phyloP scores from a whole-genome alignment of 2,329 filamentous ascomycete genomes.

The Alternaria tenuissima region DNA sequence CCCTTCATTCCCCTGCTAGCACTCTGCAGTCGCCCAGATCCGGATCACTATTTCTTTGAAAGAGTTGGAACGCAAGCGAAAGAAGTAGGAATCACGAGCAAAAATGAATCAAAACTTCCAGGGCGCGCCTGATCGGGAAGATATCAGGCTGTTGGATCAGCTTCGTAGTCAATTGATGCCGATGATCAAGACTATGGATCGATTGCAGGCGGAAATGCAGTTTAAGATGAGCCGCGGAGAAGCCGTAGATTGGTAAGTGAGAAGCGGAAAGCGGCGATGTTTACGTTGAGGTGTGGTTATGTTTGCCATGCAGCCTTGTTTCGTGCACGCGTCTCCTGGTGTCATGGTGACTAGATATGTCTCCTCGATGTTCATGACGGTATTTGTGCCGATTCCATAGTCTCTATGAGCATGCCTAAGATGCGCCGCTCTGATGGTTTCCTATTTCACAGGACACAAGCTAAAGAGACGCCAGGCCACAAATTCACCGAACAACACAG shows the following conservation, averaged over 20 bases:
- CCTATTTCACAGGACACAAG: background rate
- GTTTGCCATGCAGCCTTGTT: background rate
- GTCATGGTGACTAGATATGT: too few relatives aligned
- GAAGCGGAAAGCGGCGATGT: background rate
- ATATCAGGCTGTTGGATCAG: slow-evolving; percentile 31
- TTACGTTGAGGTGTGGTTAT: background rate
- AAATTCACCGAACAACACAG: slow-evolving; percentile 29
- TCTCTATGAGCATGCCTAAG: too few relatives aligned
- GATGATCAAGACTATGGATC: slow-evolving; percentile 36
- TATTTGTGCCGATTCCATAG: background rate
- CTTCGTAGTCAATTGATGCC: slow-evolving; percentile 36
- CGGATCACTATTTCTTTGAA: too few relatives aligned
- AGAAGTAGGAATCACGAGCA: slow-evolving; percentile 6
- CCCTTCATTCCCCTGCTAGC: background rate
- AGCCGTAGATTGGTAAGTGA: slow-evolving; percentile 33
- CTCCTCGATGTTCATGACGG: background rate
- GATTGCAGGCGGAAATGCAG: slow-evolving; percentile 33
- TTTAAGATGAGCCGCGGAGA: slow-evolving; percentile 24
- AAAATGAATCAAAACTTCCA: slow-evolving; percentile 39
- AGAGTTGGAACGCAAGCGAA: background rate
- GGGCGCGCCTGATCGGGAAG: slow-evolving; percentile 33
- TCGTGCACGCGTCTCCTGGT: background rate
- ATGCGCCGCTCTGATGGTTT: background rate
- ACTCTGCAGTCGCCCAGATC: background rate
- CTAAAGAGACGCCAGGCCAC: slow-evolving; percentile 21